Evolutionary conservation across 495 filamentous ascomycete genomes (phyloP).

Genomic region (Hypomontagnella monticulosa): DNA sequence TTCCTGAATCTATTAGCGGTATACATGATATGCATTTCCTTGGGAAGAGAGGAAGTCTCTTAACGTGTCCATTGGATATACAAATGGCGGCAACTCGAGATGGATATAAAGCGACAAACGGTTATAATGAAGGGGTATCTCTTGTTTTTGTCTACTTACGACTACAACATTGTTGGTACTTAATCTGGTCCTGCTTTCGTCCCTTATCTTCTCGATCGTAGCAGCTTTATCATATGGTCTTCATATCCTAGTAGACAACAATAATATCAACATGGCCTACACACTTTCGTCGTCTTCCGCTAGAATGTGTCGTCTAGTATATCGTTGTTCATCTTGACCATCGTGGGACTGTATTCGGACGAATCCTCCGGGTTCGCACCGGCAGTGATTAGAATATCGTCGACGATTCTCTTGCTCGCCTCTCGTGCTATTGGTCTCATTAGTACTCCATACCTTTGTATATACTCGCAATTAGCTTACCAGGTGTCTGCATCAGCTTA

Average conservation of each 20-base stretch:
- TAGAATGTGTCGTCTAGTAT: conserved; percentile 79
- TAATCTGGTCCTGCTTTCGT: neutral
- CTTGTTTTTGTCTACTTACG: conserved; percentile 32
- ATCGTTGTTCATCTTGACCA: conserved; percentile 72
- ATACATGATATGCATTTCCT: too few relatives aligned
- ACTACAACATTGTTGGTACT: conserved; percentile 4
- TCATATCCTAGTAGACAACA: conserved; percentile 1
- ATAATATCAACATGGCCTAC: neutral
- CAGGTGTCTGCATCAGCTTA: conserved; percentile 89
- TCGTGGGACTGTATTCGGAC: conserved; percentile 74
- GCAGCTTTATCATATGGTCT: neutral
- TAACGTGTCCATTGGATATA: too few relatives aligned
- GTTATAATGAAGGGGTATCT: conserved; percentile 34
- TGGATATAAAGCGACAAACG: neutral
- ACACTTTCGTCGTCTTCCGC: neutral
- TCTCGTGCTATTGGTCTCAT: conserved; percentile 70
- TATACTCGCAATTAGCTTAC: conserved; percentile 56
- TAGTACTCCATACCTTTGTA: conserved; percentile 4
- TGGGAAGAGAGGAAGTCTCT: neutral
- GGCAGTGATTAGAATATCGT: conserved; percentile 87
- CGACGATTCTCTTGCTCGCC: conserved; percentile 90
- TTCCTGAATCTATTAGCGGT: too few relatives aligned
- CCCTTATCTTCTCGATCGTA: neutral
- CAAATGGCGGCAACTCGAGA: neutral
- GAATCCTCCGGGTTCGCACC: conserved; percentile 69